Percentiles rank a stretch among this genome's conserved stretches.
Conservation (phyloP, 176 grass and related monocot species). For the Poa annua region DNA sequence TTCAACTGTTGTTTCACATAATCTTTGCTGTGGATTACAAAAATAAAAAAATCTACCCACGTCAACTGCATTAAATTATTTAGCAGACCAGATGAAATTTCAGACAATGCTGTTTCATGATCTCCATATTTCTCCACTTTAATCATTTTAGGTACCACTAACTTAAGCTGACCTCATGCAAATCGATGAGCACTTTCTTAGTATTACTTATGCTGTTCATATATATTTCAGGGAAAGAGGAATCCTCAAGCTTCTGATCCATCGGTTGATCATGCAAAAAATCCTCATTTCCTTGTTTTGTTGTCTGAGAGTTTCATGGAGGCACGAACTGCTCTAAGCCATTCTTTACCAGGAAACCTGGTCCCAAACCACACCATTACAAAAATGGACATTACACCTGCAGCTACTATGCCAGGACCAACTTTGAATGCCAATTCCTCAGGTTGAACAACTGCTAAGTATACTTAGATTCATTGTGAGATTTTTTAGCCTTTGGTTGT, state of each 20-base stretch:
- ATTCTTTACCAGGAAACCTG: slow-evolving; percentile 56
- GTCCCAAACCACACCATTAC: slow-evolving; percentile 60
- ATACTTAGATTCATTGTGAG: slow-evolving; percentile 28
- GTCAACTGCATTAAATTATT: slow-evolving; percentile 10
- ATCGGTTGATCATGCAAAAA: slow-evolving; percentile 73
- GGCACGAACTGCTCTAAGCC: slow-evolving; percentile 73
- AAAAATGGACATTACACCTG: slow-evolving; percentile 60
- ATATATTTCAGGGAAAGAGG: slow-evolving; percentile 73
- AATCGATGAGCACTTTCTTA: slow-evolving; percentile 21
- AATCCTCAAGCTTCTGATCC: slow-evolving; percentile 72
- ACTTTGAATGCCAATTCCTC: slow-evolving; percentile 58
- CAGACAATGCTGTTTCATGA: slow-evolving; percentile 4
- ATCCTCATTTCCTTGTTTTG: slow-evolving; percentile 78
- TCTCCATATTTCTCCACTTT: slow-evolving; percentile 4
- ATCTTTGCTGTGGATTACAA: not conserved
- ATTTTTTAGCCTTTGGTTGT: slow-evolving; percentile 29
- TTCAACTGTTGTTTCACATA: not conserved
- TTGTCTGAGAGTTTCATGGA: slow-evolving; percentile 92
- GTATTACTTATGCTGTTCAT: not conserved
- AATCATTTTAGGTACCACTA: not conserved
- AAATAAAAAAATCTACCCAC: not conserved
- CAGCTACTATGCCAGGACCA: slow-evolving; percentile 52
- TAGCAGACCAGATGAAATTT: slow-evolving; percentile 29
- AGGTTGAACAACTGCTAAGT: slow-evolving; percentile 61
- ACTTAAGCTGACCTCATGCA: slow-evolving; percentile 3